Base-by-base conservation (phyloP, 495 filamentous ascomycete genomes). In the Podospora fimiseda region DNA sequence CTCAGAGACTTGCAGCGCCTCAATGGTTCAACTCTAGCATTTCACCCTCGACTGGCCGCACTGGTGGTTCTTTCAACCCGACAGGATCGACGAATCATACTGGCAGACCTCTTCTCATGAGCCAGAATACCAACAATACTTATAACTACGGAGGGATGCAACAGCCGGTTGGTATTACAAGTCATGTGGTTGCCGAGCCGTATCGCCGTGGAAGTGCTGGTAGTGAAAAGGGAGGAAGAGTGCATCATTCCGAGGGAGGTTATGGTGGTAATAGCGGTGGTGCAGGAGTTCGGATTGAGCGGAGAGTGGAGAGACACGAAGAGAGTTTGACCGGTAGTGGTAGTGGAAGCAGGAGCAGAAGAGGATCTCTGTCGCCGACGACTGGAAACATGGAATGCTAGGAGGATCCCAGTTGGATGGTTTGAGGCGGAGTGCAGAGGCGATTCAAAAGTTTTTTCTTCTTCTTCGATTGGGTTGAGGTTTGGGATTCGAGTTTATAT, bases 1-100 rank as follows among this genome's bases (percentile, higher is more conserved):
- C 90, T 80, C 53, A 74, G 73, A 50, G 74, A 66, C 39, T 70
- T 58, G 49, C 72, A 18, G 56, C 57, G 48, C 55, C 57, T 0
- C 2, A 2, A 18, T 51, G 48, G 42, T 62, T 65, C 47, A 44
- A 21, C 23, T n/a, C n/a, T n/a, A 19, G 39, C 39, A 41, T 9
- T 41, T n/a, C 4, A 14, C 39, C 39, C 16, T 18, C 39, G 16
- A n/a, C 6, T 41, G 11, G 5, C 27, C 11, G 6, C 27, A 5
- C 27, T 33, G 27, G 6, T 33, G 27, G 6, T 5, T 5, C 6
- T 33, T 33, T 33, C 11, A 33, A 33, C 11, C 27, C 27, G 5
- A 11, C 27, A 33, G 27, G 27, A 11, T 33, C 27, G 11, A 33
- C 27, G 11, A 33, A 33, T 33, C 6, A 11, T 5, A 33, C 27